Evolutionary conservation across 2,329 filamentous ascomycete genomes (phyloP).

Genomic region (Pseudogymnoascus sp.): DNA sequence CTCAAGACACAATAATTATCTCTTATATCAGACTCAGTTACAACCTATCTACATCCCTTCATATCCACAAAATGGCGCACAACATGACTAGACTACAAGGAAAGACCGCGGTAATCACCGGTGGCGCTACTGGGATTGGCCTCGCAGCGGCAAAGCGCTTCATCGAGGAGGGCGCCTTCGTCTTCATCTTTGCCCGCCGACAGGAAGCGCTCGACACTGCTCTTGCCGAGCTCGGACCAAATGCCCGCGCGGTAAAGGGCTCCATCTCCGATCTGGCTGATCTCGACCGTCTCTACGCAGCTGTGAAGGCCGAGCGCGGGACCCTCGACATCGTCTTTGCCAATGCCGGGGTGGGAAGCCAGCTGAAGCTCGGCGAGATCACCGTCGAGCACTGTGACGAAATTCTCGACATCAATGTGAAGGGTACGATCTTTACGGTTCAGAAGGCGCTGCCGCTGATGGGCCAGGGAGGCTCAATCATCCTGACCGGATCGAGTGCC

Average conservation of each 20-base stretch:
- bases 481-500: constrained; percentile 18
- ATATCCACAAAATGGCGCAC: constrained; percentile 11
- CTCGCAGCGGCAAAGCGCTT: constrained; percentile 16
- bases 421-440: constrained; percentile 29
- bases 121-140: constrained; percentile 18
- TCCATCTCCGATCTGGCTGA: constrained; percentile 18
- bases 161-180: constrained; percentile 16
- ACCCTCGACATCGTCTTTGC: constrained; percentile 21
- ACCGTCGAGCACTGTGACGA: constrained; percentile 20
- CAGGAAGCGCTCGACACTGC: constrained; percentile 17
- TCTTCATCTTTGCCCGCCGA: constrained; percentile 17
- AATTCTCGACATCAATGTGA: constrained; percentile 29
- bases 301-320: constrained; percentile 20
- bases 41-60: neutral
- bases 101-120: constrained; percentile 18
- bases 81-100: constrained; percentile 12
- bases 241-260: constrained; percentile 18
- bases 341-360: constrained; percentile 18
- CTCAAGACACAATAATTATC: constrained; percentile 9
- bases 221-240: constrained; percentile 15
- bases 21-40: constrained; percentile 11
- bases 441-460: constrained; percentile 26
- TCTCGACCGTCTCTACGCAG: constrained; percentile 19
- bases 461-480: constrained; percentile 18
- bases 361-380: constrained; percentile 18